Percentiles rank a stretch among this genome's conserved stretches.
phyloP scores from a whole-genome alignment of 305 asterid species.

The Nicotiana rustica region DNA sequence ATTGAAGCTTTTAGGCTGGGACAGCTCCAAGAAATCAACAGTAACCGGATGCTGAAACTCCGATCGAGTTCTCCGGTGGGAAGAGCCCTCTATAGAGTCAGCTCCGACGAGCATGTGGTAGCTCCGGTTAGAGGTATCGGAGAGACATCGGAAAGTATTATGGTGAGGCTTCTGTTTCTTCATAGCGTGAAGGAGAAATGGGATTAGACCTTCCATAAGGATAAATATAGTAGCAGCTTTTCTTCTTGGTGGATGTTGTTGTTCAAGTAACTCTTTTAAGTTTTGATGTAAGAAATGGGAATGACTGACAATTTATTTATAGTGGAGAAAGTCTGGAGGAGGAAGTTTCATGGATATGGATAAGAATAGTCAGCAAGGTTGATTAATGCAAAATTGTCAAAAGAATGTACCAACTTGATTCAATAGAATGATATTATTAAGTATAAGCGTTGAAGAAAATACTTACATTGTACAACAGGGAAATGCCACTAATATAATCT shows the following conservation, averaged over 20 bases:
- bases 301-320: slow-evolving; percentile 3
- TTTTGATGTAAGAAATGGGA: not conserved
- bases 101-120: slow-evolving; percentile 63
- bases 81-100: slow-evolving; percentile 59
- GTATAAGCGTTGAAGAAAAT: not conserved
- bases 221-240: not conserved
- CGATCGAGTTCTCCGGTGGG: slow-evolving; percentile 64
- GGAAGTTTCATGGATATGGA: slow-evolving; percentile 5
- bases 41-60: slow-evolving; percentile 51
- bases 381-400: not conserved
- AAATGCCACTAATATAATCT: not conserved
- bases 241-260: not conserved
- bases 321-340: not conserved
- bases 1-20: slow-evolving; percentile 46
- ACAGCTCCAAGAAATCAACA: slow-evolving; percentile 37
- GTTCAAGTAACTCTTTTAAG: not conserved
- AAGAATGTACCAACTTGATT: not conserved
- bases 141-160: slow-evolving; percentile 56
- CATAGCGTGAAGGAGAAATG: slow-evolving; percentile 64
- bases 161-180: slow-evolving; percentile 61
- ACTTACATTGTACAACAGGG: not conserved
- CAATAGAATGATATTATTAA: not conserved
- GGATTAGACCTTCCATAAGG: slow-evolving; percentile 79
- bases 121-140: slow-evolving; percentile 72
- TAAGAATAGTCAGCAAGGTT: not conserved